Conservation (phyloP, 2,329 filamentous ascomycete genomes). For the Verticillium dahliae region DNA sequence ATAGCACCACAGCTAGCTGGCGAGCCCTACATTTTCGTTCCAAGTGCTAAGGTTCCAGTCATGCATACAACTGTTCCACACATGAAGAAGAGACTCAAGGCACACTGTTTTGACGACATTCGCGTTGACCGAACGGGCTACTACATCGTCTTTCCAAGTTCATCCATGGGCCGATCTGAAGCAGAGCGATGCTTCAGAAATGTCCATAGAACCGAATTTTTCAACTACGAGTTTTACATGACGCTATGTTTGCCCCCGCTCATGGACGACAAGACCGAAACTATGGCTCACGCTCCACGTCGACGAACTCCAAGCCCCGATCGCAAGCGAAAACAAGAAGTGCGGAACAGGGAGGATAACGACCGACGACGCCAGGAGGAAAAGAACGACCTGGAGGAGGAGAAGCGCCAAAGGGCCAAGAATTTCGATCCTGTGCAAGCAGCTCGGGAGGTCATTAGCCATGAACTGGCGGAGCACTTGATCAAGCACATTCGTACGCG, state of each 20-base stretch:
- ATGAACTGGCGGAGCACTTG: constrained; percentile 79
- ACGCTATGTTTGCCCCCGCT: constrained; percentile 50
- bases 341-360: constrained; percentile 57
- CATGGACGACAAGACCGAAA: constrained; percentile 7
- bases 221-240: constrained; percentile 91
- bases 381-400: constrained; percentile 77
- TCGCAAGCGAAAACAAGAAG: constrained; percentile 27
- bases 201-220: constrained; percentile 76
- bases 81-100: constrained; percentile 81
- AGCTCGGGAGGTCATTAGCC: constrained; percentile 70
- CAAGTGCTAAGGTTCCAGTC: constrained; percentile 81
- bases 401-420: constrained; percentile 80
- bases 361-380: constrained; percentile 64
- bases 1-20: constrained; percentile 65
- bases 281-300: constrained; percentile 14
- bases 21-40: constrained; percentile 85
- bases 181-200: constrained; percentile 72
- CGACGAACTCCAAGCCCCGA: constrained; percentile 30
- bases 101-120: constrained; percentile 74
- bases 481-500: constrained; percentile 84
- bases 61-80: constrained; percentile 80
- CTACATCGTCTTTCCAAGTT: constrained; percentile 84
- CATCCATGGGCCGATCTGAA: constrained; percentile 68
- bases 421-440: constrained; percentile 87
- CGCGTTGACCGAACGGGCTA: constrained; percentile 82